Percentiles rank a stretch among this genome's conserved stretches.
Conservation (phyloP, 176 grass and related monocot species). For the Carex cristatella region DNA sequence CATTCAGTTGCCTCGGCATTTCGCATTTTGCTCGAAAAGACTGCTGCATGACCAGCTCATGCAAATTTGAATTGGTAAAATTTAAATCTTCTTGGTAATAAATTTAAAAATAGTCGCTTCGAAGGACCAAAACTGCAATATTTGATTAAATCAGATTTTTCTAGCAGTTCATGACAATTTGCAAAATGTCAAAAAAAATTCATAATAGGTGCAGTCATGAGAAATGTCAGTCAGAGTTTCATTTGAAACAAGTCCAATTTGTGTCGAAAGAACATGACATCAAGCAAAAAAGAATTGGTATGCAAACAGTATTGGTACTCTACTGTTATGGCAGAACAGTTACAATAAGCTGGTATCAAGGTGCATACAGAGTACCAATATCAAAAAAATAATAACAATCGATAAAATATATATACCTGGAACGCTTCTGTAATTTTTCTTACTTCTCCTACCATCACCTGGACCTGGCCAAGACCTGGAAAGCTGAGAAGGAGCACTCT, state of each 20-base stretch:
- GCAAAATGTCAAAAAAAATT: not conserved
- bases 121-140: not conserved
- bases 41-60: not conserved
- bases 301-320: not conserved
- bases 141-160: not conserved
- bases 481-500: slow-evolving; percentile 41
- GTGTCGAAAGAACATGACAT: not conserved
- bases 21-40: not conserved
- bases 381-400: not conserved
- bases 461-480: slow-evolving; percentile 71
- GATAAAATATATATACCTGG: slow-evolving; percentile 37
- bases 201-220: not conserved
- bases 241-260: not conserved
- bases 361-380: not conserved
- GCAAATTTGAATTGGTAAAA: not conserved
- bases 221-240: not conserved
- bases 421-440: slow-evolving; percentile 38
- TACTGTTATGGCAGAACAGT: not conserved
- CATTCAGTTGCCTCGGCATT: not conserved
- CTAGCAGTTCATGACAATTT: not conserved
- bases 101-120: not conserved
- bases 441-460: slow-evolving; percentile 41
- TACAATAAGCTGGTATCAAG: not conserved
- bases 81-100: not conserved
- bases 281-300: not conserved